Evolutionary conservation across 2,329 filamentous ascomycete genomes (phyloP).

Genomic region (Tolypocladium paradoxum): DNA sequence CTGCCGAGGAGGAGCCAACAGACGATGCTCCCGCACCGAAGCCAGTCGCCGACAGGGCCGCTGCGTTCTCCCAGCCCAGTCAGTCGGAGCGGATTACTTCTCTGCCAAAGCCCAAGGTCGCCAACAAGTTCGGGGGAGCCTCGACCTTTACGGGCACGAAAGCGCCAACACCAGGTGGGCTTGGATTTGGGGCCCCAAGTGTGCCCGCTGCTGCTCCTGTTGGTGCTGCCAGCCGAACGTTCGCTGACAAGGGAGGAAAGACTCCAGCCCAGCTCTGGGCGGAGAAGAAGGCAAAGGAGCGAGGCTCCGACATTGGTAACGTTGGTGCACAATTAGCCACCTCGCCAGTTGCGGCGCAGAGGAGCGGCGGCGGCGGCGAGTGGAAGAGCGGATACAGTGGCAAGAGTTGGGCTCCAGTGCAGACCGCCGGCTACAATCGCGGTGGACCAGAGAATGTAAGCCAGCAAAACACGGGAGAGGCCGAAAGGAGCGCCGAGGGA

Average conservation of each 20-base stretch:
- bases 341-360: conserved; percentile 54
- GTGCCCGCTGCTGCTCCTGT: conserved; percentile 49
- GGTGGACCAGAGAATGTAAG: conserved; percentile 37
- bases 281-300: conserved; percentile 84
- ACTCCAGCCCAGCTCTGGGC: conserved; percentile 96
- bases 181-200: conserved; percentile 50
- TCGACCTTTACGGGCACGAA: conserved; percentile 78
- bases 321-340: conserved; percentile 30
- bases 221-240: conserved; percentile 78
- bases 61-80: conserved; percentile 51
- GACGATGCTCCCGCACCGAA: conserved; percentile 32
- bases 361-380: conserved; percentile 58
- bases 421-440: conserved; percentile 55
- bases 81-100: conserved; percentile 73
- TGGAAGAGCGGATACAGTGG: conserved; percentile 91
- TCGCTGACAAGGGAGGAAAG: conserved; percentile 90
- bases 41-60: conserved; percentile 63
- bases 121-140: conserved; percentile 71
- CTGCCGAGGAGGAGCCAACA: conserved; percentile 22
- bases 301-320: conserved; percentile 36
- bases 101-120: conserved; percentile 88
- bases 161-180: conserved; percentile 64
- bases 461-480: conserved; percentile 54
- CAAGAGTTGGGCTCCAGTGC: conserved; percentile 81
- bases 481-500: conserved; percentile 33